Evolutionary conservation across 257 asterid genomes (phyloP).

Genomic region (Catharanthus roseus): DNA sequence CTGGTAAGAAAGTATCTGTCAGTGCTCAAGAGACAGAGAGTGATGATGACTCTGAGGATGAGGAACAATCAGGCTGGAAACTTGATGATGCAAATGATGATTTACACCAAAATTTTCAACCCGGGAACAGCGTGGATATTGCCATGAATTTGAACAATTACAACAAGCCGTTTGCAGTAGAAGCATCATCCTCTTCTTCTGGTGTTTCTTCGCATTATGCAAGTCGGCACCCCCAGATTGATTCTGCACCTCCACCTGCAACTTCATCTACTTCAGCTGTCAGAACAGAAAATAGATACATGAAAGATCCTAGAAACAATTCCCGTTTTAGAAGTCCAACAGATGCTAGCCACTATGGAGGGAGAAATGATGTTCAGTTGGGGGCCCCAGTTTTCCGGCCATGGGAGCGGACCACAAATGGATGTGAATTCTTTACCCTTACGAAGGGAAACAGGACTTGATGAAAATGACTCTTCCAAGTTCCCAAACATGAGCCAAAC

Average conservation of each 20-base stretch:
- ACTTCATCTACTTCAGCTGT: slow-evolving; percentile 17
- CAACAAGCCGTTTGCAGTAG: background rate
- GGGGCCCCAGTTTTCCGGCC: slow-evolving; percentile 12
- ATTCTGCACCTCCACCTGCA: slow-evolving; percentile 14
- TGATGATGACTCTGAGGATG: slow-evolving; percentile 24
- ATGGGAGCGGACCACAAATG: slow-evolving; percentile 23
- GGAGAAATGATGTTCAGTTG: slow-evolving; percentile 19
- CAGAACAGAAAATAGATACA: slow-evolving; percentile 36
- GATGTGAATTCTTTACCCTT: slow-evolving; percentile 26
- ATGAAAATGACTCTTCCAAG: slow-evolving; percentile 11
- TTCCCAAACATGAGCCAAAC: slow-evolving; percentile 5
- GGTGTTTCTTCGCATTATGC: slow-evolving; percentile 7
- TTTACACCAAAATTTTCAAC: slow-evolving; percentile 24
- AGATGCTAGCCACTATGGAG: slow-evolving; percentile 16
- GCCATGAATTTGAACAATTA: slow-evolving; percentile 11
- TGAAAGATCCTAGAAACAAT: slow-evolving; percentile 29
- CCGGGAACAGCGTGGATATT: slow-evolving; percentile 15
- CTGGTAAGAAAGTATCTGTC: slow-evolving; percentile 11
- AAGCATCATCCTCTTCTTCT: slow-evolving; percentile 11
- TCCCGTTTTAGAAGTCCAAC: slow-evolving; percentile 20
- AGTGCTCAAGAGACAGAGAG: slow-evolving; percentile 14
- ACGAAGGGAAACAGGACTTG: slow-evolving; percentile 16
- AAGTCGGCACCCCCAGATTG: slow-evolving; percentile 12
- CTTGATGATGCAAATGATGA: slow-evolving; percentile 28
- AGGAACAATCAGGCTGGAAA: slow-evolving; percentile 26